Evolutionary conservation across 306 rosid species (phyloP).

Genomic region (Dryas octopetala): DNA sequence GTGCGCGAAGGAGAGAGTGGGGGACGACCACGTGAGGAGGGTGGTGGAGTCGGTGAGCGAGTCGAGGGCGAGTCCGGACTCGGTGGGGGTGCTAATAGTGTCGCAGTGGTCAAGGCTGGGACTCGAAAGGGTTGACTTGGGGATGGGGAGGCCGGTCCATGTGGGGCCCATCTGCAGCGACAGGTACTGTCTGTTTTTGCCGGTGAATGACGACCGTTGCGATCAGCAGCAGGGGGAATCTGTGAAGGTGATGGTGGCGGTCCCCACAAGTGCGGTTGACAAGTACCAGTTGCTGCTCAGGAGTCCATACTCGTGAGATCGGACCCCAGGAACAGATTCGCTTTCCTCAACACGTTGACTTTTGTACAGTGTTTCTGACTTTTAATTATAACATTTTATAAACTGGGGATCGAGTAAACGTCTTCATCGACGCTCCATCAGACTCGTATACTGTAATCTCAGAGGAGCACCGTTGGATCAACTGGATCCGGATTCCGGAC

Average conservation of each 20-base stretch:
- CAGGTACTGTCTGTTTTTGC: conserved; percentile 73
- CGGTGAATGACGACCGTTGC: conserved; percentile 34
- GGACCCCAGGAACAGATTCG: neutral
- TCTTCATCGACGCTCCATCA: too few species aligned
- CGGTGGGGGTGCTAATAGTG: conserved; percentile 71
- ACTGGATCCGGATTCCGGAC: too few species aligned
- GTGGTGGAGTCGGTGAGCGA: conserved; percentile 59
- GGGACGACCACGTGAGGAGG: conserved; percentile 57
- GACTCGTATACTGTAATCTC: too few species aligned
- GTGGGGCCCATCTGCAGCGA: conserved; percentile 76
- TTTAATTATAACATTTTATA: neutral
- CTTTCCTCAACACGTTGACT: neutral
- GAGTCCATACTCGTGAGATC: conserved; percentile 31
- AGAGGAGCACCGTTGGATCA: too few species aligned
- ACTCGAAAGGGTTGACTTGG: conserved; percentile 69
- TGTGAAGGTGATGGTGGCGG: conserved; percentile 78
- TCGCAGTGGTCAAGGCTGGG: conserved; percentile 97
- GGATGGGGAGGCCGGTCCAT: conserved; percentile 57
- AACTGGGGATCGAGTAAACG: too few species aligned
- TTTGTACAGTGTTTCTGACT: neutral
- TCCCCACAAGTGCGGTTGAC: conserved; percentile 66
- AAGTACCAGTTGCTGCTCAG: conserved; percentile 45
- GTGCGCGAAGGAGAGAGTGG: conserved; percentile 69
- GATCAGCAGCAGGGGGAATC: conserved; percentile 36
- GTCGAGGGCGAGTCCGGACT: conserved; percentile 65